These are phyloP conservation scores for Acacia acuminata DNA, from an alignment of 306 rosid species.

Conservation along the genomic window DNA sequence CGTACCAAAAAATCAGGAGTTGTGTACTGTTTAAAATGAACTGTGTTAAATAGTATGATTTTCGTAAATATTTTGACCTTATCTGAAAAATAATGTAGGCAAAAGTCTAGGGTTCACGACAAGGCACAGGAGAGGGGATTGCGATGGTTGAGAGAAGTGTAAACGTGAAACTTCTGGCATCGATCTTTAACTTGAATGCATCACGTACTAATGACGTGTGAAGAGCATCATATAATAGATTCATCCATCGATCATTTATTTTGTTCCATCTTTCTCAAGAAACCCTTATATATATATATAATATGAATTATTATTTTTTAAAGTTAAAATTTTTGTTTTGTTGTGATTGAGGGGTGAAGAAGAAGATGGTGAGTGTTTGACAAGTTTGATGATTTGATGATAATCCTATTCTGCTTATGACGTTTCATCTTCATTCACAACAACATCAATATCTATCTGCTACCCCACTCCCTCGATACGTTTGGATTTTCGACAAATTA, in stretches of 20 bases:
- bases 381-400: conserved; percentile 33
- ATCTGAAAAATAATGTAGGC: background rate
- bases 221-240: conserved; percentile 33
- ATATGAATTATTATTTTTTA: no score
- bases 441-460: conserved; percentile 45
- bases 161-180: background rate
- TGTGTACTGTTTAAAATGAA: background rate
- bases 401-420: conserved; percentile 22
- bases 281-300: background rate
- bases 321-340: background rate
- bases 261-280: background rate
- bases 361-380: conserved; percentile 20
- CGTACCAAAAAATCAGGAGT: background rate
- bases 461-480: conserved; percentile 45
- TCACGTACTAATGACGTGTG: conserved; percentile 47
- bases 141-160: background rate
- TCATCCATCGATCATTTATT: conserved; percentile 28
- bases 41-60: background rate
- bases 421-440: conserved; percentile 33
- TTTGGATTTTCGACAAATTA: conserved; percentile 44
- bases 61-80: background rate
- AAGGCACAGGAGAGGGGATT: background rate
- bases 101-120: background rate
- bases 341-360: background rate
- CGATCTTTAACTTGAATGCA: background rate